A percentile compares a stretch with the other conserved stretches of the same genome.
These are phyloP conservation scores for Ophiobolus disseminans DNA, from an alignment of 2,329 filamentous ascomycete genomes.

Conservation along the genomic window DNA sequence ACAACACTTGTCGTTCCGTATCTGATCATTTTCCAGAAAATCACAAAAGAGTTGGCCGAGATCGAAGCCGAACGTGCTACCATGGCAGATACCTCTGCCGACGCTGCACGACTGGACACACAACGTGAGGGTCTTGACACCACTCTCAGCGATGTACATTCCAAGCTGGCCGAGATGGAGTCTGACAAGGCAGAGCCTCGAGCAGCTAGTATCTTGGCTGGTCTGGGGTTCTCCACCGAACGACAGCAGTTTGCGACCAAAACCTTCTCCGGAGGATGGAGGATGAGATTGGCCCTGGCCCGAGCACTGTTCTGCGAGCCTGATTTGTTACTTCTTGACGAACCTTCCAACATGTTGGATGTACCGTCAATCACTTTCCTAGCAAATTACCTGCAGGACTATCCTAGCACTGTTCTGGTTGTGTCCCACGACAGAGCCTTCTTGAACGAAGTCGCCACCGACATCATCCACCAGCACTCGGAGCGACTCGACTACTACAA, in stretches of 20 bases:
- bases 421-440: conserved; percentile 99
- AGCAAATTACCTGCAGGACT: conserved; percentile 90
- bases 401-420: conserved; percentile 93
- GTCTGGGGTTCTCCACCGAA: conserved; percentile 94
- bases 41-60: conserved; percentile 74
- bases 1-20: background rate
- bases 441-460: conserved; percentile 97
- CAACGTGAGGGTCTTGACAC: conserved; percentile 90
- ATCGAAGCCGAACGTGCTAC: conserved; percentile 79
- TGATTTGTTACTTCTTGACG: conserved; percentile 92
- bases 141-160: conserved; percentile 88
- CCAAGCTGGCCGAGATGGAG: conserved; percentile 96
- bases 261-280: conserved; percentile 99
- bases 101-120: conserved; percentile 82
- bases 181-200: conserved; percentile 97
- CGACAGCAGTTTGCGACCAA: conserved; percentile 91
- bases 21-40: conserved; percentile 63
- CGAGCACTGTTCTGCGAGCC: conserved; percentile 98
- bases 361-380: conserved; percentile 99
- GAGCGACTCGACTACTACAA: conserved; percentile 98
- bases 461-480: conserved; percentile 98
- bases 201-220: conserved; percentile 93
- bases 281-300: conserved; percentile 95
- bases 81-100: conserved; percentile 89
- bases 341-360: conserved; percentile 99